A percentile compares a stretch with the other conserved stretches of the same genome.
Conservation (phyloP, 306 rosid species). For the Vigna unguiculata region DNA sequence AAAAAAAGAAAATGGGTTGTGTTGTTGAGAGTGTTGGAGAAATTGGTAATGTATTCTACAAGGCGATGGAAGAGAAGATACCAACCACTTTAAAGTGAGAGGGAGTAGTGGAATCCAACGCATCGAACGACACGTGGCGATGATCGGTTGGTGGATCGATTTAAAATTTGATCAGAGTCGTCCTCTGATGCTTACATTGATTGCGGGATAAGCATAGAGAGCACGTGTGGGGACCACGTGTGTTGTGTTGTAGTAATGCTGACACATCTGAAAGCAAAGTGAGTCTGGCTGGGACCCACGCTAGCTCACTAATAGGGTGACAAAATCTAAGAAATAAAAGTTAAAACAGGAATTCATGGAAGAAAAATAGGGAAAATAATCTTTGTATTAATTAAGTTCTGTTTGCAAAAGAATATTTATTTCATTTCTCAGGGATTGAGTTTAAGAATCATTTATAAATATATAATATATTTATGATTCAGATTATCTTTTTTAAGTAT, state of each 20-base stretch:
- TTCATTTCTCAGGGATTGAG: no score
- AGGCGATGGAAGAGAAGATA: slow-evolving; percentile 15
- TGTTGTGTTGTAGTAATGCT: background rate
- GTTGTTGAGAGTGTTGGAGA: background rate
- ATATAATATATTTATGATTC: no score
- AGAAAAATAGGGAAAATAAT: no score
- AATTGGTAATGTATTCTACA: background rate
- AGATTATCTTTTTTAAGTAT: no score
- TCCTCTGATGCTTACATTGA: slow-evolving; percentile 33
- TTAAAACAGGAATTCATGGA: background rate
- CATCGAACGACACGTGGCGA: slow-evolving; percentile 51
- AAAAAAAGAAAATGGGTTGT: background rate
- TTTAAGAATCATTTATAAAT: no score
- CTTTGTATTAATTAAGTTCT: no score
- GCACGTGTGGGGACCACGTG: slow-evolving; percentile 35
- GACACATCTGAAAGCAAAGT: slow-evolving; percentile 8
- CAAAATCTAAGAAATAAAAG: background rate
- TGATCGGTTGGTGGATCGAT: background rate
- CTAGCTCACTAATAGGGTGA: background rate
- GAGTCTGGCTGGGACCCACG: slow-evolving; percentile 8
- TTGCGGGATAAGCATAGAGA: slow-evolving; percentile 53
- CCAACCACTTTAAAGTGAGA: background rate
- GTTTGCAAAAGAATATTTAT: no score
- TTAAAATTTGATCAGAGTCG: slow-evolving; percentile 20
- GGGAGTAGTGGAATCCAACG: slow-evolving; percentile 55